phyloP scores from a whole-genome alignment of 2,329 filamentous ascomycete species.

The Fusarium pseudograminearum region DNA sequence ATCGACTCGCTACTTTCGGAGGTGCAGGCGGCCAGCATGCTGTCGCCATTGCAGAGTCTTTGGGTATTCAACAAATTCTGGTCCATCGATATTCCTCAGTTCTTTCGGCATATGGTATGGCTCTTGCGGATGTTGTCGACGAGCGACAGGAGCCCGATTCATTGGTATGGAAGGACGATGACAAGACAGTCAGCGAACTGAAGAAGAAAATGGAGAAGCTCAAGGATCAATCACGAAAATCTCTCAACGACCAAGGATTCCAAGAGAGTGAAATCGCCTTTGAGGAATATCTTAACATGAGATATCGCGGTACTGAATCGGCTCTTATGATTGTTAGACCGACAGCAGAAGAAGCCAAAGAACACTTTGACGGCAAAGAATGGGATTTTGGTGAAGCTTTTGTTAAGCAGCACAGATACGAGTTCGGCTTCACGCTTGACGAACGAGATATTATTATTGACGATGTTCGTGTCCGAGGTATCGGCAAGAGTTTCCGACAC shows the following conservation, averaged over 20 bases:
- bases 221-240: conserved; percentile 77
- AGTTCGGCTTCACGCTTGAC: conserved; percentile 89
- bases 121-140: conserved; percentile 90
- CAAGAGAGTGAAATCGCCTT: conserved; percentile 79
- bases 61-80: conserved; percentile 87
- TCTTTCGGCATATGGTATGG: conserved; percentile 92
- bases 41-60: conserved; percentile 86
- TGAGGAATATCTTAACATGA: conserved; percentile 94
- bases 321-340: conserved; percentile 90
- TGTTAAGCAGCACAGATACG: conserved; percentile 86
- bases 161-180: conserved; percentile 69
- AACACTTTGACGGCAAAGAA: conserved; percentile 71
- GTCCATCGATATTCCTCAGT: conserved; percentile 90
- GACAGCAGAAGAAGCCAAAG: conserved; percentile 68
- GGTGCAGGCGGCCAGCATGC: conserved; percentile 93
- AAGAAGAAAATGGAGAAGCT: conserved; percentile 81
- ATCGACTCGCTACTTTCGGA: conserved; percentile 91
- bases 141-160: conserved; percentile 85
- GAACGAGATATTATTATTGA: conserved; percentile 91
- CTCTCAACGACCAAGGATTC: conserved; percentile 83
- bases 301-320: conserved; percentile 90
- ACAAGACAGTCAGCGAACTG: conserved; percentile 70
- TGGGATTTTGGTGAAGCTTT: conserved; percentile 91
- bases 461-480: conserved; percentile 87
- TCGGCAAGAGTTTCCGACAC: conserved; percentile 87